These are phyloP conservation scores for Aristolochia californica DNA, from an alignment of 164 flowering plant species.

Conservation along the genomic window DNA sequence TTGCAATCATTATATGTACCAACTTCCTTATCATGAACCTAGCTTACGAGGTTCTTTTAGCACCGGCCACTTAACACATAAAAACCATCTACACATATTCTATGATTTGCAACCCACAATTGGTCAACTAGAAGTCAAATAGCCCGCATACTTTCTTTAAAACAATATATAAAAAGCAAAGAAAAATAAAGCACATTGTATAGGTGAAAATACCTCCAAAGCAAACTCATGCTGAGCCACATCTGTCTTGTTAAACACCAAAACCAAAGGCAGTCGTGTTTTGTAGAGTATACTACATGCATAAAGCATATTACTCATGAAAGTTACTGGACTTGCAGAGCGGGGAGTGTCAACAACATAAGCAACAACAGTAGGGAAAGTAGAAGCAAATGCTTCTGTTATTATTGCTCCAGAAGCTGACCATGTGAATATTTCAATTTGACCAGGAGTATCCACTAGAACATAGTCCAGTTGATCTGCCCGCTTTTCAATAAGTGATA, in stretches of 20 bases:
- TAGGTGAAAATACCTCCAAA: constrained; percentile 48
- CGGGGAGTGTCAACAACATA: constrained; percentile 97
- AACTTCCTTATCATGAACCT: no score
- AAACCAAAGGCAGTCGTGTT: constrained; percentile 71
- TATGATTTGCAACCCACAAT: no score
- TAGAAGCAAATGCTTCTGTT: constrained; percentile 95
- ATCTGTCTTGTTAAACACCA: constrained; percentile 88
- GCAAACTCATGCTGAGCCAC: constrained; percentile 91
- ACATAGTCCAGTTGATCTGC: constrained; percentile 97
- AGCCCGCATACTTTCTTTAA: no score
- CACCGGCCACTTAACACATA: no score
- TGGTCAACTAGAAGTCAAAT: no score
- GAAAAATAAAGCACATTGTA: neutral
- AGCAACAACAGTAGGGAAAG: constrained; percentile 78
- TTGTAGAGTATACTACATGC: constrained; percentile 96
- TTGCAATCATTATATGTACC: no score
- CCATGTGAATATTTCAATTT: constrained; percentile 97
- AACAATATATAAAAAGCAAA: neutral
- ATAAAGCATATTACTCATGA: constrained; percentile 98
- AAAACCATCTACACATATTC: no score
- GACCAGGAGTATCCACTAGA: constrained; percentile 95
- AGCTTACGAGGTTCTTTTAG: no score
- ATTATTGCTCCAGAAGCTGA: constrained; percentile 97
- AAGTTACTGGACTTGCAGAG: constrained; percentile 65
- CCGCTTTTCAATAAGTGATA: constrained; percentile 67